Evolutionary conservation across 257 asterid species (phyloP), one percentile per base, ranked within the genome.

Genomic region (Plantago ovata): DNA sequence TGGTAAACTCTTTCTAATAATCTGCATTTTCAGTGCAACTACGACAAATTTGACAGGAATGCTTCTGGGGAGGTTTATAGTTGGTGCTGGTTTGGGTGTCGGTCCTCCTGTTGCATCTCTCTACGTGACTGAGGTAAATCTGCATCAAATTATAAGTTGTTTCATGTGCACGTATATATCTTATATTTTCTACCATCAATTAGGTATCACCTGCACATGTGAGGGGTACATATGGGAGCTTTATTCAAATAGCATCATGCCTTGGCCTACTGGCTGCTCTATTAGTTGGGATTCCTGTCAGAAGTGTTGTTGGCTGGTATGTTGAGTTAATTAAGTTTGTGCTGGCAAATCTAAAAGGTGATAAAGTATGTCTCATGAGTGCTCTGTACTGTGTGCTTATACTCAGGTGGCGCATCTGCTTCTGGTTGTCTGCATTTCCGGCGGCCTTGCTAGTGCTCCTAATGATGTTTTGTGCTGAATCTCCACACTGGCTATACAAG

Each of bases 211-310:
- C 98, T 53, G 84, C 92, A 9, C 90, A 81, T 49, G 87, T 91
- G 70, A 83, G 98, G 78, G 98, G 98, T 67, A 87, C 95, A 22
- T 87, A 83, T 56, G 98, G 98, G 54, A 87, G 98, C 85, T 83
- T 80, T 50, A 78, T 91, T 64, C 98, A 91, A 72, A 81, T 91
- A 74, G 94, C 94, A 49, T 77, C 87, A 40, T 81, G 98, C 75
- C 75, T 91, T 68, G 98, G 98, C 60, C 65, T 91, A 62, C 70
- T 87, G 81, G 79, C 72, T 20, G 80, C 96, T 64, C 69, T 91
- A 6, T 50, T 87, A 56, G 67, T 87, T 60, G 98, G 98, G 36
- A 77, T 87, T 72, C 98, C 96, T 13, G 95, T 80, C 58, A 81
- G 72, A 72, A 78, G 64, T 70, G 69, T 78, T 41, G 45, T 63